A percentile compares a stretch with the other conserved stretches of the same genome.
Conservation (phyloP, 257 asterid species). For the Solanum peruvianum region DNA sequence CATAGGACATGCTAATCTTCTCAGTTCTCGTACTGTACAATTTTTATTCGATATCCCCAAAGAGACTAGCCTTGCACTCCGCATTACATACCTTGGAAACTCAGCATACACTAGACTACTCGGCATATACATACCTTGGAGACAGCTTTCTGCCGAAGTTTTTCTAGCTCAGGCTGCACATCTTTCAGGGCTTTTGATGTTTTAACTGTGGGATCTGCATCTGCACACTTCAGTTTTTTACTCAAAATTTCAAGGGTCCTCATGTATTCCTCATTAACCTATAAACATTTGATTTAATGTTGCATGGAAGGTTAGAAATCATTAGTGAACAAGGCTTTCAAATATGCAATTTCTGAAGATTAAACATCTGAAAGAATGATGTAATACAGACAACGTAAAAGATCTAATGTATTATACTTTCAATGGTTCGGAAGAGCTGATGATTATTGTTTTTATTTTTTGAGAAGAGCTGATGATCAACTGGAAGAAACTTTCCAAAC, state of each 20-base stretch:
- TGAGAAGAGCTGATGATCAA: neutral
- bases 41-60: neutral
- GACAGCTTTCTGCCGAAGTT: slow-evolving; percentile 93
- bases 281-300: slow-evolving; percentile 6
- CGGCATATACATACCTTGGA: slow-evolving; percentile 50
- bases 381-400: neutral
- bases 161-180: slow-evolving; percentile 92
- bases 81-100: slow-evolving; percentile 41
- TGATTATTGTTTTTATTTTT: neutral
- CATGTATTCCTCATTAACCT: slow-evolving; percentile 95
- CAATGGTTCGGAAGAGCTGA: neutral
- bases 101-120: neutral
- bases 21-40: neutral
- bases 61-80: neutral
- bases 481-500: neutral
- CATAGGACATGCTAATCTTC: neutral
- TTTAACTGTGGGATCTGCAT: slow-evolving; percentile 66
- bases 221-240: slow-evolving; percentile 79
- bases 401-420: neutral
- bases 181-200: slow-evolving; percentile 81
- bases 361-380: neutral
- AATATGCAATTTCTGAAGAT: neutral
- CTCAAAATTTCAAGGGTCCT: slow-evolving; percentile 81
- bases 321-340: neutral
- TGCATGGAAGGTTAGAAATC: slow-evolving; percentile 7